A percentile compares a stretch with the other conserved stretches of the same genome.
These are phyloP conservation scores for Calcarisporium arbuscula DNA, from an alignment of 2,329 filamentous ascomycete species.

Conservation along the genomic window DNA sequence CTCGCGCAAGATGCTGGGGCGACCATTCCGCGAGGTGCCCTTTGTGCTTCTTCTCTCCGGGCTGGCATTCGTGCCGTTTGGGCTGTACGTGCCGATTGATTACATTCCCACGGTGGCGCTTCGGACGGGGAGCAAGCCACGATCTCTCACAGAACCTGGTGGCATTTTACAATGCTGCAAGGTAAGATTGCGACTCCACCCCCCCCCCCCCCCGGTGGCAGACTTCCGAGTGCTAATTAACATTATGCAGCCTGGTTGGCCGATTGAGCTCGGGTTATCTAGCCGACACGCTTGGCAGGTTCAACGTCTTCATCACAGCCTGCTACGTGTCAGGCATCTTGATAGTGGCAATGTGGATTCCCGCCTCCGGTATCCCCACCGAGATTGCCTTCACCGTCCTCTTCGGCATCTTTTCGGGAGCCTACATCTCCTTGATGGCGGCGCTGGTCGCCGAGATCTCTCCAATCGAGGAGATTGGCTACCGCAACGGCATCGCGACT, in stretches of 20 bases:
- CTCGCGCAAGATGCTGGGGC: slow-evolving; percentile 4
- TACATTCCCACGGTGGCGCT: slow-evolving; percentile 16
- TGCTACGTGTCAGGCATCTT: slow-evolving; percentile 29
- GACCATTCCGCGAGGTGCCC: slow-evolving; percentile 17
- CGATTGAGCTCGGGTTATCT: slow-evolving; percentile 14
- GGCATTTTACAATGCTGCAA: slow-evolving; percentile 16
- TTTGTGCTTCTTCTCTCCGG: slow-evolving; percentile 19
- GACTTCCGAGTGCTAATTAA: slow-evolving; percentile 2
- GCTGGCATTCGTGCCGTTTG: slow-evolving; percentile 21
- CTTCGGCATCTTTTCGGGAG: slow-evolving; percentile 24
- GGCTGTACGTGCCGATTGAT: slow-evolving; percentile 24
- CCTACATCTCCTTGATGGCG: slow-evolving; percentile 19
- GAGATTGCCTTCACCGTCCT: slow-evolving; percentile 20
- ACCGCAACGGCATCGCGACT: slow-evolving; percentile 38
- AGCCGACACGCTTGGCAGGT: slow-evolving; percentile 19
- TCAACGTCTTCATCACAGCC: slow-evolving; percentile 32
- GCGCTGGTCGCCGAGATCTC: slow-evolving; percentile 38
- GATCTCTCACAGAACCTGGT: slow-evolving; percentile 16
- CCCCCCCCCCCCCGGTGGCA: not conserved
- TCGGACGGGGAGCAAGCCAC: slow-evolving; percentile 10
- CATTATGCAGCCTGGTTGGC: slow-evolving; percentile 13
- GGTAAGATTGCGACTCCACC: slow-evolving; percentile 2
- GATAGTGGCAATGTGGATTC: slow-evolving; percentile 27
- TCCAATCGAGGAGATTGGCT: slow-evolving; percentile 46
- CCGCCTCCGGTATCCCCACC: slow-evolving; percentile 14